Evolutionary conservation across 1,284 basidiomycete genomes (phyloP).

Genomic region (Peniophora sp.): DNA sequence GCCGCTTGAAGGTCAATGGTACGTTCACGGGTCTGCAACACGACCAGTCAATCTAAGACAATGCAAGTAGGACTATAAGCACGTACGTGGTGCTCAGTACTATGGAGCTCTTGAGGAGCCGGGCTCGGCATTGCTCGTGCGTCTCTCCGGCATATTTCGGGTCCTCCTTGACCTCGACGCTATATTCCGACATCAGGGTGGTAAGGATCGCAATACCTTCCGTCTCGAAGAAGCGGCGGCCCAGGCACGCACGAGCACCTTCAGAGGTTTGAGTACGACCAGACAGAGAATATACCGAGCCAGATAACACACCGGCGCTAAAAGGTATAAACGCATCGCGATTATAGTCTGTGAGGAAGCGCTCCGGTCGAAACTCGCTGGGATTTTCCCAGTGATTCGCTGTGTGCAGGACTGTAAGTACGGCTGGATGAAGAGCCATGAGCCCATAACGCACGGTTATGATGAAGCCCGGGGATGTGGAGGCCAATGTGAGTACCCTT

Average conservation of each 20-base stretch:
- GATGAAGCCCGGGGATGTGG: slow-evolving; percentile 33
- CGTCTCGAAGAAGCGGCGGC: slow-evolving; percentile 15
- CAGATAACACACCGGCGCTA: slow-evolving; percentile 26
- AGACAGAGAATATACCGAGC: slow-evolving; percentile 31
- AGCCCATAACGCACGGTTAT: slow-evolving; percentile 14
- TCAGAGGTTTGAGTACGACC: neutral
- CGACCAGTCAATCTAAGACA: no score
- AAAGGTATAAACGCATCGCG: slow-evolving; percentile 36
- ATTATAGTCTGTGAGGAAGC: slow-evolving; percentile 32
- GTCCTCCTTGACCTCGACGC: slow-evolving; percentile 19
- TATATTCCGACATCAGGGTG: slow-evolving; percentile 12
- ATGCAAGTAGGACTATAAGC: no score
- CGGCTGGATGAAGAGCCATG: no score
- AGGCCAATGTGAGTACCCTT: slow-evolving; percentile 31
- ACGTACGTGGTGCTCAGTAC: slow-evolving; percentile 19
- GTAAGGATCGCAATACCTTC: slow-evolving; percentile 19
- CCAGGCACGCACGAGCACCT: neutral
- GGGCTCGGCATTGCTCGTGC: slow-evolving; percentile 18
- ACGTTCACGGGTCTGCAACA: no score
- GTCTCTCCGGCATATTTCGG: slow-evolving; percentile 21
- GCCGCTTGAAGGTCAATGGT: no score
- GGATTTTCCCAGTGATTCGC: slow-evolving; percentile 35
- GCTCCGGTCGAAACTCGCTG: slow-evolving; percentile 28
- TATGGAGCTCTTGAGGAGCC: slow-evolving; percentile 14
- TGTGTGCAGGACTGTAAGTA: slow-evolving; percentile 7